These are phyloP conservation scores for Saccharomycopsis crataegensis DNA, from an alignment of 1,139 yeast genomes.

Conservation along the genomic window DNA sequence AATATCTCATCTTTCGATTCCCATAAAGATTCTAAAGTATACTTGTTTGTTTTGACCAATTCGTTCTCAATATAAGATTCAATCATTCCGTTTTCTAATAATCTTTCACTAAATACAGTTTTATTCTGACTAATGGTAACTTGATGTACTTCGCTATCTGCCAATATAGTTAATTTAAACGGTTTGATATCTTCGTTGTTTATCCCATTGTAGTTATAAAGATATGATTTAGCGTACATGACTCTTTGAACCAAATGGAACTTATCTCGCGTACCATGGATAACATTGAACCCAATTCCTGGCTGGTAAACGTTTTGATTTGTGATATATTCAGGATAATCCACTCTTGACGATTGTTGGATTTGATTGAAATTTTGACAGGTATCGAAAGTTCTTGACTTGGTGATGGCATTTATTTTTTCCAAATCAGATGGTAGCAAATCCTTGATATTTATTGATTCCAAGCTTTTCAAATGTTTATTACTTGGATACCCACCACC, in stretches of 20 bases:
- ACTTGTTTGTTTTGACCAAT: not conserved
- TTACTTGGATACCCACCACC: no score
- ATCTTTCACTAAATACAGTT: slow-evolving; percentile 1
- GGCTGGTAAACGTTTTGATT: slow-evolving; percentile 1
- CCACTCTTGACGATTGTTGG: not conserved
- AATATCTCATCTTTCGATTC: slow-evolving; percentile 3
- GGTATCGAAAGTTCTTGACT: not conserved
- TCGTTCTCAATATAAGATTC: slow-evolving; percentile 1
- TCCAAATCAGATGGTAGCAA: not conserved
- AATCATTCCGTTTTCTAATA: slow-evolving; percentile 10
- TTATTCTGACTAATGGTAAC: not conserved
- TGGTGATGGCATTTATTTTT: slow-evolving; percentile 2
- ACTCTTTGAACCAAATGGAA: slow-evolving; percentile 6
- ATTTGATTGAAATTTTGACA: slow-evolving; percentile 2
- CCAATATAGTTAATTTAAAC: slow-evolving; percentile 10
- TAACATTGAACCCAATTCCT: slow-evolving; percentile 10
- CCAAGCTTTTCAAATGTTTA: no score
- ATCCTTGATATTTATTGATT: not conserved
- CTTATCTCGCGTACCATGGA: slow-evolving; percentile 10
- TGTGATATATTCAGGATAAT: not conserved
- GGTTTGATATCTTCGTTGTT: slow-evolving; percentile 12
- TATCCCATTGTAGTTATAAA: slow-evolving; percentile 16
- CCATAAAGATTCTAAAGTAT: slow-evolving; percentile 1
- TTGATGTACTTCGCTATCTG: not conserved
- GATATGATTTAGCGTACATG: slow-evolving; percentile 13